Evolutionary conservation across 176 grass and related monocot species (phyloP).

Genomic region (Lolium perenne): DNA sequence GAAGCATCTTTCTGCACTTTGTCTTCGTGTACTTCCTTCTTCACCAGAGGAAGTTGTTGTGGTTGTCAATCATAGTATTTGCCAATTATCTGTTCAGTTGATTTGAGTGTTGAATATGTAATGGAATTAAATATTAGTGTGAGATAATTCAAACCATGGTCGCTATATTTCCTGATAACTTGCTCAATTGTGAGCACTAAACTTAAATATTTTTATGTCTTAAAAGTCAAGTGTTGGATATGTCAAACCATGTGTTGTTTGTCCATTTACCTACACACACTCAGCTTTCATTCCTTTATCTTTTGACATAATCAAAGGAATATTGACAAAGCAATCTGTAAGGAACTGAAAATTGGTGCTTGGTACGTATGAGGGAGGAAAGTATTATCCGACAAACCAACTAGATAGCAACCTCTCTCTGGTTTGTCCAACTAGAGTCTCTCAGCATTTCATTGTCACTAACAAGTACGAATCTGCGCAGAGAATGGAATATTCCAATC

Average conservation of each 20-base stretch:
- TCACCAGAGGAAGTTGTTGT: background rate
- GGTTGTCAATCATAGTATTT: conserved; percentile 9
- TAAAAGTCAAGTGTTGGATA: background rate
- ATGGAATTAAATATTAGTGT: background rate
- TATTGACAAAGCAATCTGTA: conserved; percentile 4
- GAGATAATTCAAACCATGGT: conserved; percentile 15
- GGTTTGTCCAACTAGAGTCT: conserved; percentile 15
- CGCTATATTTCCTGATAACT: conserved; percentile 6
- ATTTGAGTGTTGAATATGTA: background rate
- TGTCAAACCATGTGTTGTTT: conserved; percentile 32
- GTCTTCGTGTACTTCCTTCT: background rate
- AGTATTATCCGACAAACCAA: conserved; percentile 10
- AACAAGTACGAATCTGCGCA: background rate
- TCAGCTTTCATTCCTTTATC: background rate
- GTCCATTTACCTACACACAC: background rate
- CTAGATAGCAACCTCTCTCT: background rate
- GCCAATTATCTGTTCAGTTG: background rate
- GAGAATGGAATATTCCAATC: background rate
- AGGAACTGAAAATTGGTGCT: conserved; percentile 3
- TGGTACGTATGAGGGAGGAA: background rate
- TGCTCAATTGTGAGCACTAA: conserved; percentile 17
- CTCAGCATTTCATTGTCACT: background rate
- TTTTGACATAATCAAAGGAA: conserved; percentile 18
- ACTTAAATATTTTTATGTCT: background rate
- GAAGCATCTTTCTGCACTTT: background rate